Evolutionary conservation across 306 rosid genomes (phyloP).

Genomic region (Dryas drummondii): DNA sequence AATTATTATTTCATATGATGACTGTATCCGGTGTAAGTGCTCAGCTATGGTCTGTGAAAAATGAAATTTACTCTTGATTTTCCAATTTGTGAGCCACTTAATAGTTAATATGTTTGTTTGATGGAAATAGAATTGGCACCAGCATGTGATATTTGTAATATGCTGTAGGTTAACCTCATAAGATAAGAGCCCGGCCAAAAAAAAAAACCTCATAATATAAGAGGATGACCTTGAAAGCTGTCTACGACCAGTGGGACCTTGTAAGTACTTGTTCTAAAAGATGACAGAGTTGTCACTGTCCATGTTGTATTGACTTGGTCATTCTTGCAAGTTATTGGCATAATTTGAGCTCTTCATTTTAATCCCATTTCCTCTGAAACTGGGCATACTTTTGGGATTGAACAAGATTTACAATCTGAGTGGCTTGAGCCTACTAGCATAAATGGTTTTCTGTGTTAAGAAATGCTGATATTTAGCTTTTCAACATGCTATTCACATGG

Average conservation of each 20-base stretch:
- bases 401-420: too few species aligned
- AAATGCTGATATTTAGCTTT: too few species aligned
- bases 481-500: too few species aligned
- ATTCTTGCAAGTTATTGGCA: neutral
- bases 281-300: conserved; percentile 1
- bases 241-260: neutral
- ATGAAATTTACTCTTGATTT: neutral
- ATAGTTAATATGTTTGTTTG: neutral
- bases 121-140: neutral
- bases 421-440: too few species aligned
- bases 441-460: too few species aligned
- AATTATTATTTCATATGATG: neutral
- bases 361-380: neutral
- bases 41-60: neutral
- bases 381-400: too few species aligned
- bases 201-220: neutral
- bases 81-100: neutral
- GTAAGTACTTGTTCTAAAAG: neutral
- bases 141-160: neutral
- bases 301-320: neutral
- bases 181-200: too few species aligned
- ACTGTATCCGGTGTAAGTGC: neutral
- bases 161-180: neutral
- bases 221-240: neutral
- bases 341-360: neutral